These are phyloP conservation scores for Oxyria digyna DNA, from an alignment of 148 eudicot genomes.

Conservation along the genomic window DNA sequence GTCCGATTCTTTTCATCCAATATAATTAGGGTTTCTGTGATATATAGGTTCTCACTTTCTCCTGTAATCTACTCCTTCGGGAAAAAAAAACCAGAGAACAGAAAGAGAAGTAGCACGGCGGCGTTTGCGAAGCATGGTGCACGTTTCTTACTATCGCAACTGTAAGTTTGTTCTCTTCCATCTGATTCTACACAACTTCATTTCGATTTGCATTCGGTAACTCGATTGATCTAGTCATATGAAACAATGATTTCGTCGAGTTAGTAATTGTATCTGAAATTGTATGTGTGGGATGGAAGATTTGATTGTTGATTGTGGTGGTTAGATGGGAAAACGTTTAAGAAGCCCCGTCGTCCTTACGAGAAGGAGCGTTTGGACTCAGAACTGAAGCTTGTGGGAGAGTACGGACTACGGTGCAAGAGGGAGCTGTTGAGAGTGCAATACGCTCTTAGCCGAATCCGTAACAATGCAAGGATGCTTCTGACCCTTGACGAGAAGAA, in stretches of 20 bases:
- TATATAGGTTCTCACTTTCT: too few relatives aligned
- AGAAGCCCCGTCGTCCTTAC: conserved; percentile 33
- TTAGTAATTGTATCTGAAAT: too few relatives aligned
- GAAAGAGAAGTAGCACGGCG: too few relatives aligned
- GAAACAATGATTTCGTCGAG: too few relatives aligned
- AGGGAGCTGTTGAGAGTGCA: conserved; percentile 18
- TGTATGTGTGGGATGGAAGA: too few relatives aligned
- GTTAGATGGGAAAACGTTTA: conserved; percentile 27
- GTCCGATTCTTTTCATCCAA: too few relatives aligned
- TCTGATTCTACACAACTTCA: background rate
- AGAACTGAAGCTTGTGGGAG: conserved; percentile 29
- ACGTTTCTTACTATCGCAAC: conserved; percentile 42
- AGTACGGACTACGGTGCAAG: conserved; percentile 30
- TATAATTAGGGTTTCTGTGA: too few relatives aligned
- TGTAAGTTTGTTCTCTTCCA: conserved; percentile 22
- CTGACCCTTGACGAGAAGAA: conserved; percentile 2
- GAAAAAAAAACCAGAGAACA: too few relatives aligned
- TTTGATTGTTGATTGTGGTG: background rate
- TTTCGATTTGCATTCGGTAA: too few relatives aligned
- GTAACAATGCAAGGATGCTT: background rate
- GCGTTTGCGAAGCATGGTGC: conserved; percentile 23
- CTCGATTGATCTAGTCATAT: too few relatives aligned
- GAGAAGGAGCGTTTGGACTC: conserved; percentile 34
- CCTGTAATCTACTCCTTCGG: too few relatives aligned
- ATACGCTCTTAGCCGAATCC: background rate